Base-by-base conservation (phyloP, 306 rosid genomes). In the Medicago arabica region DNA sequence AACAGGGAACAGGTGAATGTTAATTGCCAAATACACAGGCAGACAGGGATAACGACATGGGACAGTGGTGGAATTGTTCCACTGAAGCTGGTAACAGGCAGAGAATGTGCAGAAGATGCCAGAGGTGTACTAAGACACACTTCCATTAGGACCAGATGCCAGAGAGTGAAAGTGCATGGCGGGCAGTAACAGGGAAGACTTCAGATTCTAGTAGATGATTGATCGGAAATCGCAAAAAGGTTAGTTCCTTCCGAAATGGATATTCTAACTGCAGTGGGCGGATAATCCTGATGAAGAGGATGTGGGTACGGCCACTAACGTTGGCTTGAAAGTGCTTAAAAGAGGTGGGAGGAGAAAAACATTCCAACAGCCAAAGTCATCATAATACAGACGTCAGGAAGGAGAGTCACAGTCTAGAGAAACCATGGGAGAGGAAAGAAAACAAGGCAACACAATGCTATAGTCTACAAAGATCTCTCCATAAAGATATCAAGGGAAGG, bases 61-160 rank as follows among this genome's bases (percentile, higher is more conserved):
- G 71, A 31, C 36, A 38, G 54, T 36, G 64, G 51, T 41, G 64
- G 41, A 38, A 75, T 36, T 44, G 55, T 25, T 65, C 78, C 65
- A 28, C 59, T 44, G 36, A 15, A 60, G 69, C n/a, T 13, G 5
- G 39, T n/a, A 38, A 59, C 39, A 14, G 38, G 36, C 5, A 25
- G 40, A 59, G 65, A 25, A 59, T 0, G 9, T 13, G 40, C 34
- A 55, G 34, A 59, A 23, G 10, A 59, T 59, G 40, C 66, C 38
- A 59, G 40, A 60, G 41, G 41, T 59, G 18, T 14, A 13, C 9
- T 17, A 14, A 7, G 16, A 31, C 18, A 23, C 65, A 23, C 65
- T 58, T 23, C 17, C n/a, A 23, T 58, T 5, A 59, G 31, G 15
- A 55, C 34, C 62, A 9, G 23, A 55, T 55, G 15, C 31, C 14